Evolutionary conservation across 1,284 basidiomycete species (phyloP).

Genomic region (Austropuccinia psidii): DNA sequence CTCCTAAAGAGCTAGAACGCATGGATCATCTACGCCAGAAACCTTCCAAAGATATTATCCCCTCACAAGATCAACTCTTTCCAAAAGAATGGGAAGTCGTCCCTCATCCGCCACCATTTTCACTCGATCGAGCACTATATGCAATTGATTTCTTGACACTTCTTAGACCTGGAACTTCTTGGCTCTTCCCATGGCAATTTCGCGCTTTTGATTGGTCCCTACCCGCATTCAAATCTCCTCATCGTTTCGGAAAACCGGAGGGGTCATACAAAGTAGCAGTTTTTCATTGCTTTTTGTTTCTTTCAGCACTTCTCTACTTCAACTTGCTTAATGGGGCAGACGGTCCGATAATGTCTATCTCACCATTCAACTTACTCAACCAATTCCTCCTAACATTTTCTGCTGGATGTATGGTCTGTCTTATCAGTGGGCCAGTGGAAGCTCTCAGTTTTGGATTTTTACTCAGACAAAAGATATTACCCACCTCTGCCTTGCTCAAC

Average conservation of each 20-base stretch:
- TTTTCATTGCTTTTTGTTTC: not conserved
- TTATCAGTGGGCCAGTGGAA: not conserved
- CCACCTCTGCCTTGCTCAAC: not conserved
- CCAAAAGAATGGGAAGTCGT: not conserved
- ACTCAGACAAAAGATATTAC: not conserved
- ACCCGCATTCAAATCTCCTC: not conserved
- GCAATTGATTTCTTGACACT: conserved; percentile 1
- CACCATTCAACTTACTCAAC: not conserved
- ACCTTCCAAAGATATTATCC: not conserved
- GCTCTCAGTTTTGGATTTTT: not conserved
- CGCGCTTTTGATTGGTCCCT: conserved; percentile 11
- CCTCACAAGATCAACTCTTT: not conserved
- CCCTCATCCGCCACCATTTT: not conserved
- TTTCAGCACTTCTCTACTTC: not conserved
- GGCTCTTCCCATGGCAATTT: conserved; percentile 7
- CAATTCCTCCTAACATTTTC: not conserved
- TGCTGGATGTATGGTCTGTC: conserved; percentile 1
- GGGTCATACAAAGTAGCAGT: not conserved
- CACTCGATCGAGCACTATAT: not conserved
- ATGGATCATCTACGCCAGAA: not conserved
- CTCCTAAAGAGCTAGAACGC: not conserved
- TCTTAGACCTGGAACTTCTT: not conserved
- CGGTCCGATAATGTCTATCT: not conserved
- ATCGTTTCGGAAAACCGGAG: not conserved
- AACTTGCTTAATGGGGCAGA: too few species aligned